phyloP scores from a whole-genome alignment of 768 basidiomycete genomes.

The Pholiota conissans region DNA sequence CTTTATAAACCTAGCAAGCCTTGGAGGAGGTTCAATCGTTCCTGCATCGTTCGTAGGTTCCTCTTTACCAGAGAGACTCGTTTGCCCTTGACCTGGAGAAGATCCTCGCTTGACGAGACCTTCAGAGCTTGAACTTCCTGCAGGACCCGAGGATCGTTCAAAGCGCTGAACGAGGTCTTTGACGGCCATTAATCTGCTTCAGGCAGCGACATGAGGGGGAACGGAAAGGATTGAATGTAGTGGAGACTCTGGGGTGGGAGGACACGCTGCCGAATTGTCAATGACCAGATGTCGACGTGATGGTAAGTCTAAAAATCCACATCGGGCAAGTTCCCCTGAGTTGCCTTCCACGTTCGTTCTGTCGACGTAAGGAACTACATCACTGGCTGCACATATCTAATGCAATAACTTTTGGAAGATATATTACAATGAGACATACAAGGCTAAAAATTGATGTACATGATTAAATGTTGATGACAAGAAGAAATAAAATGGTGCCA shows the following conservation, averaged over 20 bases:
- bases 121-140: not conserved
- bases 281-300: not conserved
- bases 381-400: no score
- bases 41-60: not conserved
- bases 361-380: no score
- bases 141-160: constrained; percentile 19
- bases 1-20: constrained; percentile 24
- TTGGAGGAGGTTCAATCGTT: constrained; percentile 8
- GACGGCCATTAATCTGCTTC: constrained; percentile 26
- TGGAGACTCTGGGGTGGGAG: not conserved
- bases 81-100: constrained; percentile 3
- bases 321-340: not conserved
- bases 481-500: no score
- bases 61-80: not conserved
- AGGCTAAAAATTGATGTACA: no score
- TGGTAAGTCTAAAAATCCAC: no score
- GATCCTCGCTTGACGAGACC: not conserved
- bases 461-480: no score
- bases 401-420: no score
- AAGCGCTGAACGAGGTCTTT: constrained; percentile 35
- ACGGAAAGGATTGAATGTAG: not conserved
- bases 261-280: not conserved
- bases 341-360: no score
- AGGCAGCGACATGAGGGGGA: constrained; percentile 12
- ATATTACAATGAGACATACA: no score